Evolutionary conservation across 208 protist genomes (phyloP).

Genomic region (Trypanosoma platydactyli): DNA sequence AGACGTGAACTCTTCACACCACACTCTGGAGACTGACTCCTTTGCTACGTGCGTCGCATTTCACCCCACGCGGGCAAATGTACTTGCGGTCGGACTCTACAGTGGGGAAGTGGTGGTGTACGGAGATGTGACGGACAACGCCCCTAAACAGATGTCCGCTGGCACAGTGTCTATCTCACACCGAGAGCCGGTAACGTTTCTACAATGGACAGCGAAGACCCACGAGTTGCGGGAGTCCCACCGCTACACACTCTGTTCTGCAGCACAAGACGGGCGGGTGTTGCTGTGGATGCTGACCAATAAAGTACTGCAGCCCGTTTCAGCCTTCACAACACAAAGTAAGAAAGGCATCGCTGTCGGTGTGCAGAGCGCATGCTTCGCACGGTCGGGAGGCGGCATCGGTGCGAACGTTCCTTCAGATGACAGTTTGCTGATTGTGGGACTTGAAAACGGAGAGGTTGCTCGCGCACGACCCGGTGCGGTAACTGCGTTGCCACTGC

Average conservation of each 20-base stretch:
- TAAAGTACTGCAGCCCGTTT: slow-evolving; percentile 60
- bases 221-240: slow-evolving; percentile 54
- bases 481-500: slow-evolving; percentile 10
- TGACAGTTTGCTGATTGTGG: slow-evolving; percentile 66
- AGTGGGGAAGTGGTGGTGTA: slow-evolving; percentile 84
- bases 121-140: slow-evolving; percentile 51
- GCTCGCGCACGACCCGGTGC: slow-evolving; percentile 62
- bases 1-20: slow-evolving; percentile 57
- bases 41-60: slow-evolving; percentile 86
- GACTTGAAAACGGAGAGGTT: slow-evolving; percentile 87
- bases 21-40: slow-evolving; percentile 73
- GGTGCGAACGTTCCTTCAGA: slow-evolving; percentile 39
- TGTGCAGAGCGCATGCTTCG: slow-evolving; percentile 61
- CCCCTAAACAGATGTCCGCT: slow-evolving; percentile 43
- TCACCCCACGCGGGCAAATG: slow-evolving; percentile 70
- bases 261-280: slow-evolving; percentile 74
- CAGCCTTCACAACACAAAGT: slow-evolving; percentile 58
- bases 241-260: slow-evolving; percentile 74
- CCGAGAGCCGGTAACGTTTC: slow-evolving; percentile 71
- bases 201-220: slow-evolving; percentile 79
- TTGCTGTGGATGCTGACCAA: slow-evolving; percentile 73
- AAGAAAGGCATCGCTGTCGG: slow-evolving; percentile 52
- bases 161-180: slow-evolving; percentile 34
- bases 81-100: slow-evolving; percentile 90
- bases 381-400: slow-evolving; percentile 14